Evolutionary conservation across 352 stramenopile genomes (phyloP), one percentile per base, ranked within the genome.

Genomic region (Globisporangium radiosum): DNA sequence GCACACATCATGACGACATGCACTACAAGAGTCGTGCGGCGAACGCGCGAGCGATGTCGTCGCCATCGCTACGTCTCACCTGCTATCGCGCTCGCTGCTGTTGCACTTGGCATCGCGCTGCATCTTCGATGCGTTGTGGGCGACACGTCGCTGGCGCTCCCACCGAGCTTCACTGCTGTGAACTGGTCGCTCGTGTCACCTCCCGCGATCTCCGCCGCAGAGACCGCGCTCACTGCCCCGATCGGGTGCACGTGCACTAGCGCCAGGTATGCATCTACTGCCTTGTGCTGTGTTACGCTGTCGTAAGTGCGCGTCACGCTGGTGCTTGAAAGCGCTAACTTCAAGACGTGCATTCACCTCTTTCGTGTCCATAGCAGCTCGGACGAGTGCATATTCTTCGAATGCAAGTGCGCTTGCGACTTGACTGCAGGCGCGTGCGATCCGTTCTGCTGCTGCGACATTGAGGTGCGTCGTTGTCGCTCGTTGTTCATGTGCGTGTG

Each of bases 391-490:
- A 13, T 47, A 33, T 79, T 69, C 66, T 83, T 76, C 40, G 69
- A 80, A 37, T 83, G 71, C 38, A 33, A 52, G 39, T 83, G 73
- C 47, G 57, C 65, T 38, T 83, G 73, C 51, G 73, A 83, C 33
- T 52, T 83, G 54, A 83, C 73, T 6, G 73, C 73, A 7, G 71
- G 71, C 0, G 66, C 64, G 0, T 83, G 73, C 14, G 73, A 83
- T 54, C 53, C 71, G 9, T 71, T 80, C 55, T 83, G 71, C 66
- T 83, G 73, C 69, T 83, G 73, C 36, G 73, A 83, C 15, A 47
- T 33, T 6, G 73, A 83, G 66, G 73, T 78, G 19, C 13, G 39
- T 42, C 6, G 8, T 52, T 37, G 8, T 25, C 25, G 25, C 25
- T 33, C 25, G 25, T 33, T 33, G 25, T 3, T 33, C 25, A 33